These are phyloP conservation scores for Blastocystis sp. DNA, from an alignment of 352 stramenopile genomes.

Conservation along the genomic window DNA sequence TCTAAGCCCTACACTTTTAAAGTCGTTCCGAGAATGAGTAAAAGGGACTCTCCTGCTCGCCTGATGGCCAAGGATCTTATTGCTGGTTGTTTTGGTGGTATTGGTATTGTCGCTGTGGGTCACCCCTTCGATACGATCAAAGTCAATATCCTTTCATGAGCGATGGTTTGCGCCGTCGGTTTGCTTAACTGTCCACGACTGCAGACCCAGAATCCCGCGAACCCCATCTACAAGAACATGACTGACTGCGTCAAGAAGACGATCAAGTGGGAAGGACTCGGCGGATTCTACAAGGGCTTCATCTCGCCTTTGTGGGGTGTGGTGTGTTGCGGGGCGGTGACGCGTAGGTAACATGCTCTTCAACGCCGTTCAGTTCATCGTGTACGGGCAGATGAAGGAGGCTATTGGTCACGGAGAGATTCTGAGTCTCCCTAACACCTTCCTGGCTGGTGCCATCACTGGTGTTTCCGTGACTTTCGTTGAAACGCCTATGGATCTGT, in stretches of 20 bases:
- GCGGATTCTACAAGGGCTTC: constrained; percentile 72
- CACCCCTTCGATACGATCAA: constrained; percentile 74
- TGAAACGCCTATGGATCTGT: constrained; percentile 73
- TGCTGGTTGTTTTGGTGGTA: constrained; percentile 72
- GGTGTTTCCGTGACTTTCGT: constrained; percentile 70
- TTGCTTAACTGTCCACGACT: constrained; percentile 57
- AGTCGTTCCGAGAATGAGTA: constrained; percentile 14
- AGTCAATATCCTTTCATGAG: constrained; percentile 60
- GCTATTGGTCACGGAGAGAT: constrained; percentile 70
- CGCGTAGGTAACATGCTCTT: constrained; percentile 68
- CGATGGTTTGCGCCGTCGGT: not conserved
- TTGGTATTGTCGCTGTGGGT: constrained; percentile 74
- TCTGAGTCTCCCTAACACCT: constrained; percentile 58
- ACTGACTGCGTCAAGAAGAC: constrained; percentile 71
- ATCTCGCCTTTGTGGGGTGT: constrained; percentile 71
- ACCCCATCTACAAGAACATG: constrained; percentile 68
- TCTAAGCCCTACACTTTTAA: not conserved
- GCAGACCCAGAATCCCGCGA: constrained; percentile 62
- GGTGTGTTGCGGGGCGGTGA: not conserved
- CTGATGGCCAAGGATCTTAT: constrained; percentile 69
- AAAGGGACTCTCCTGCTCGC: constrained; percentile 58
- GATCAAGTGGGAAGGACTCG: constrained; percentile 66
- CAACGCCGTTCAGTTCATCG: constrained; percentile 73
- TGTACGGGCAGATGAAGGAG: constrained; percentile 71
- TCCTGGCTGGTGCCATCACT: constrained; percentile 69